Conservation (phyloP, 805 yeast species). For the Debaryomyces castellii region DNA sequence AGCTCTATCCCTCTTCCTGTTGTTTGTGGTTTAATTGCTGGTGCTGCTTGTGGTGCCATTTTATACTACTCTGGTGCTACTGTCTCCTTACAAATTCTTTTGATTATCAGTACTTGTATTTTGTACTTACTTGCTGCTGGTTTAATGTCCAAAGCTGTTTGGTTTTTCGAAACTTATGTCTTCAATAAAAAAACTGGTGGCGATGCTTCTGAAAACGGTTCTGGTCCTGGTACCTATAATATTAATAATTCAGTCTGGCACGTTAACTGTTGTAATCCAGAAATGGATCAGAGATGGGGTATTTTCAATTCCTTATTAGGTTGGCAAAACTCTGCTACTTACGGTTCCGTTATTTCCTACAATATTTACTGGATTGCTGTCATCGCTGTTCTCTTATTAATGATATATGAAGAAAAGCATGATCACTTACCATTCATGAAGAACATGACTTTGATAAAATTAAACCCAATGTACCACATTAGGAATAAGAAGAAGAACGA, state of each 20-base stretch:
- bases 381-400: constrained; percentile 51
- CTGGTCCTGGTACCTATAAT: constrained; percentile 94
- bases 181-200: constrained; percentile 79
- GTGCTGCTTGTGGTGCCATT: constrained; percentile 64
- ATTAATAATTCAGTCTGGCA: constrained; percentile 84
- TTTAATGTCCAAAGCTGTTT: constrained; percentile 87
- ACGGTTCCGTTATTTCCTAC: constrained; percentile 87
- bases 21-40: constrained; percentile 79
- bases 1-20: constrained; percentile 91
- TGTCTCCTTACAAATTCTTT: constrained; percentile 81
- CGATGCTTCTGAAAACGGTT: constrained; percentile 90
- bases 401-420: constrained; percentile 79
- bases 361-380: constrained; percentile 83
- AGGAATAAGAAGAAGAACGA: constrained; percentile 61
- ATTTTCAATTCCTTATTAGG: constrained; percentile 91
- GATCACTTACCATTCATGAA: constrained; percentile 78
- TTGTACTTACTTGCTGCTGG: constrained; percentile 90
- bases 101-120: constrained; percentile 84
- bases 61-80: constrained; percentile 82
- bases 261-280: constrained; percentile 96
- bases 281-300: constrained; percentile 93
- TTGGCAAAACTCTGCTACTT: constrained; percentile 96
- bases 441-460: constrained; percentile 35
- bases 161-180: constrained; percentile 76
- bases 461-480: constrained; percentile 74